Evolutionary conservation across 2,329 filamentous ascomycete genomes (phyloP), one percentile per base, ranked within the genome.

Genomic region (Aureobasidium mangrovei): DNA sequence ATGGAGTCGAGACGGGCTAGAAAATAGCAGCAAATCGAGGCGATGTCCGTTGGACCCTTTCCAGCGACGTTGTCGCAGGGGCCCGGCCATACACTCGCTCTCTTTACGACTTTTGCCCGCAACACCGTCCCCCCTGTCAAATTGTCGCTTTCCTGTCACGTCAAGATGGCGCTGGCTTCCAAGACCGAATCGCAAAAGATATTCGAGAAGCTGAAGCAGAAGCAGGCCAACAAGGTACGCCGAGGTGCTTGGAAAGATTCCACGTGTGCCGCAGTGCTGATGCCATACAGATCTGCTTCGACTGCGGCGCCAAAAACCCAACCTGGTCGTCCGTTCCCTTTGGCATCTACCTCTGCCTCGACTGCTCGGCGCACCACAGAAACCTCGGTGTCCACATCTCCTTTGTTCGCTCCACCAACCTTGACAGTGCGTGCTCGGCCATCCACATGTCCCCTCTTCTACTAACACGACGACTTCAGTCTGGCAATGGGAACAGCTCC

Each of bases 401-500:
- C 63, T 98, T 98, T 77, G 93, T 98, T 65, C 86, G 93, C 66
- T 97, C 91, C 58, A 97, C 91, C 59, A 96, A 96, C 72, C 86
- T 98, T 71, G 93, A 98, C 72, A 90, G 91, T 97, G 87, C 68
- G 89, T 32, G 39, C 26, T 44, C 33, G n/a, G 12, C 7, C 12
- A 26, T 18, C 28, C 18, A 26, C 26, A 29, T 18, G 26, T 40
- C 38, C 9, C 8, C 31, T 36, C 40, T 31, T 7, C 10, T 44
- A 61, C 67, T 72, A 60, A 71, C 59, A 44, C 7, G 27, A 18
- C 33, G 26, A 5, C 3, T 35, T 54, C 55, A 76, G 73, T 76
- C 60, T 98, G 93, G 93, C 90, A 96, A 86, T 98, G 93, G 93
- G 90, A 96, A 62, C 93, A 98, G 71, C 80, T 98, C 57, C 87